phyloP scores from a whole-genome alignment of 2,329 filamentous ascomycete genomes.

The Aspergillus novofumigatus region DNA sequence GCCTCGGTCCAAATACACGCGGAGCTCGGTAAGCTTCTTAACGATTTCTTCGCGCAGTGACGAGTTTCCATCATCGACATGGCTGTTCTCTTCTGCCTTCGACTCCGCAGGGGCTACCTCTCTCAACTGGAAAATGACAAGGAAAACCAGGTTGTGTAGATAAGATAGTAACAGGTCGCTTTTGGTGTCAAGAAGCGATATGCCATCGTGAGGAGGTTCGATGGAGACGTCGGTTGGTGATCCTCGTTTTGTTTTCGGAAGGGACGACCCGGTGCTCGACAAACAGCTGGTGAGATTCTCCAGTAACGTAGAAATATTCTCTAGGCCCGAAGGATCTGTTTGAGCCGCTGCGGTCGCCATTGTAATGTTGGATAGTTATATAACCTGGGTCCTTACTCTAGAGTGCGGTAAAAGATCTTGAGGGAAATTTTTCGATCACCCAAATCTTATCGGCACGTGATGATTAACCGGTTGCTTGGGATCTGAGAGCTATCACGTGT shows the following conservation, averaged over 20 bases:
- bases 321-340: conserved; percentile 17
- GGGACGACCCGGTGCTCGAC: conserved; percentile 29
- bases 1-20: conserved; percentile 91
- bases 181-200: conserved; percentile 91
- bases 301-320: conserved; percentile 28
- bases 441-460: conserved; percentile 22
- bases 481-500: conserved; percentile 11
- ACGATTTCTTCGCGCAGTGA: conserved; percentile 64
- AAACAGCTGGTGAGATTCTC: conserved; percentile 34
- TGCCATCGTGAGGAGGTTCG: conserved; percentile 74
- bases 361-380: conserved; percentile 3
- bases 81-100: conserved; percentile 25
- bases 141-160: conserved; percentile 86
- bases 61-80: conserved; percentile 25
- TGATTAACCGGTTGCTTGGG: background rate
- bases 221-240: conserved; percentile 61
- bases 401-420: conserved; percentile 1
- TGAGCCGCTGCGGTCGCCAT: conserved; percentile 24
- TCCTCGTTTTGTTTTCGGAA: conserved; percentile 29
- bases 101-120: conserved; percentile 39
- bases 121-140: conserved; percentile 76
- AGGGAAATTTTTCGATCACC: conserved; percentile 17
- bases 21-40: conserved; percentile 81
- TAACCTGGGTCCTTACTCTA: background rate
- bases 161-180: conserved; percentile 97